Evolutionary conservation across 1,139 yeast species (phyloP).

Genomic region (Arxiozyma telluris): DNA sequence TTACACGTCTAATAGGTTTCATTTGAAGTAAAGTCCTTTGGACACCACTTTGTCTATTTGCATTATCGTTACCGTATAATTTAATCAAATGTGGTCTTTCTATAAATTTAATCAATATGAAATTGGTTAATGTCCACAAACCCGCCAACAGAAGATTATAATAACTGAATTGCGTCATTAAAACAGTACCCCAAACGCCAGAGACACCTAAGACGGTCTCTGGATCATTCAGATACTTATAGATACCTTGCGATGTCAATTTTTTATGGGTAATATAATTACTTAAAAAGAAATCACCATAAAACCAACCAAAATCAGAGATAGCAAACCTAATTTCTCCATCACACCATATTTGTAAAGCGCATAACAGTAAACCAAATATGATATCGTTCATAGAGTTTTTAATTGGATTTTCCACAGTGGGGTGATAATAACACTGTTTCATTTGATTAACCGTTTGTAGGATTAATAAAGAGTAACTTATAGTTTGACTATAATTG

Average conservation of each 20-base stretch:
- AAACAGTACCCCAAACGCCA: constrained; percentile 72
- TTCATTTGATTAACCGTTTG: constrained; percentile 27
- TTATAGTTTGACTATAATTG: constrained; percentile 40
- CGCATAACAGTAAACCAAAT: constrained; percentile 51
- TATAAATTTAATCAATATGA: constrained; percentile 60
- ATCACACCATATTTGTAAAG: constrained; percentile 66
- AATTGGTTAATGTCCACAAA: constrained; percentile 59
- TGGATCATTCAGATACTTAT: constrained; percentile 77
- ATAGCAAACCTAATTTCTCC: constrained; percentile 62
- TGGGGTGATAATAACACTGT: constrained; percentile 15
- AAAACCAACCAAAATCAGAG: constrained; percentile 85
- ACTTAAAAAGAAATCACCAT: constrained; percentile 77
- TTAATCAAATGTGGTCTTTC: constrained; percentile 76
- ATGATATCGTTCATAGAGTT: constrained; percentile 28
- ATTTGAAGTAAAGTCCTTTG: constrained; percentile 44
- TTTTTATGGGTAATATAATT: constrained; percentile 35
- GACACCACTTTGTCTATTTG: constrained; percentile 47
- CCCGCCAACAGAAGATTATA: constrained; percentile 50
- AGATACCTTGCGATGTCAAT: constrained; percentile 74
- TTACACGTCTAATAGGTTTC: constrained; percentile 29
- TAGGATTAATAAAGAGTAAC: constrained; percentile 33
- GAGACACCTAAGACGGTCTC: constrained; percentile 76
- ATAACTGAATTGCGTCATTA: constrained; percentile 48
- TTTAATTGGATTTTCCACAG: constrained; percentile 24
- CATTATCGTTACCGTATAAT: constrained; percentile 52